Base-by-base conservation (phyloP, 1,284 basidiomycete genomes). In the Ustilago crameri region DNA sequence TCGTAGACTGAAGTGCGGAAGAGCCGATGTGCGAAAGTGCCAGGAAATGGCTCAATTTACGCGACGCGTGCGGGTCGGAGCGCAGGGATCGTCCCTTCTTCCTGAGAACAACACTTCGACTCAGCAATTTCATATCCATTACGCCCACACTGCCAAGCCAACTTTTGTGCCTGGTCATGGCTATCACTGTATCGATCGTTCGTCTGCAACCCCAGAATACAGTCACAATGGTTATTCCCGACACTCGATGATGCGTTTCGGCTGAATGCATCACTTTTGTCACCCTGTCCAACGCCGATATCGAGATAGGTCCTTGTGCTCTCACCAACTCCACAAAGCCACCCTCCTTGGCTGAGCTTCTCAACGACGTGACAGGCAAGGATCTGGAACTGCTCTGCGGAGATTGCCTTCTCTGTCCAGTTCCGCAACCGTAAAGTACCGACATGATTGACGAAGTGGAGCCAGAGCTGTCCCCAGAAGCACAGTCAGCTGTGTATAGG, bases 401-500 rank as follows among this genome's bases (percentile, higher is more conserved):
- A 7, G 30, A 30, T 30, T 30, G 7, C 12, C 7, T 12, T 30
- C 30, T 30, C 22, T 42, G 20, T 23, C 41, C 12, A 12, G 20
- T 15, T 42, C 20, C 20, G 12, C 41, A 22, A 30, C 12, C 12
- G 9, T 23, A 22, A 8, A 10, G 18, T 3, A 42, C 22, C 42
- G 53, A 37, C 0, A 70, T 70, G 67, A 22, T 26, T 9, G 57
- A 63, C 44, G 51, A 48, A 9, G 23, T 32, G 15, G 49, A 63
- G n/a, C 51, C 27, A 1, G 48, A 58, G 15, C 68, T 71, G 15
- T 35, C 62, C 2, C 52, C 59, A 35, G 59, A 62, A 55, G 63
- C 69, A 23, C 59, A 63, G 26, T 56, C 59, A 4, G 55, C 60
- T 17, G 58, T 58, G n/a, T 66, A 67, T 26, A 20, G 55, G 9